Base-by-base conservation (phyloP, 768 basidiomycete species). In the Cubamyces sp. region DNA sequence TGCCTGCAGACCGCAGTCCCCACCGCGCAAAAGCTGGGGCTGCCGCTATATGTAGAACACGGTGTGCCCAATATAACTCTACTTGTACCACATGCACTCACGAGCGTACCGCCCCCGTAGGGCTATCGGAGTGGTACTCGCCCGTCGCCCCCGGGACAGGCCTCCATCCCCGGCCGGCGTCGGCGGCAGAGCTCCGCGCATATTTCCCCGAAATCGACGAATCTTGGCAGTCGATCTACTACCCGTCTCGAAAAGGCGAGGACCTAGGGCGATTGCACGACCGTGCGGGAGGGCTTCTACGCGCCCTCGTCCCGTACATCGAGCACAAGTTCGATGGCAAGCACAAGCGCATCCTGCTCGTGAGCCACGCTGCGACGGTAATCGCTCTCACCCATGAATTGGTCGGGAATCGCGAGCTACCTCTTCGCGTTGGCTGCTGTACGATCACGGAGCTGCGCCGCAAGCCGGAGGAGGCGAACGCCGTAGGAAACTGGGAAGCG, bases 1-100 rank as follows among this genome's bases (percentile, higher is more conserved):
- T 94, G 93, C 72, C 77, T 94, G 23, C 92, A 95, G 71, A 95
- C 93, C 0, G 76, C 87, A 1, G 77, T 81, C 34, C 92, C 93
- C 2, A 75, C 81, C 3, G 83, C 93, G 16, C 71, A 76, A 41
- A 82, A 84, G 0, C 78, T 94, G 19, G 76, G 78, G 15, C 63
- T 93, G 3, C 91, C 92, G 0, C 82, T 94, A 54, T 88, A 83
- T 64, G 82, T 90, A 15, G 93, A 95, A 68, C 92, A 93, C 66
- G 93, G 92, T 86, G 62, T 53, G 75, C 67, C 34, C 5, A 16
- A 34, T 51, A 54, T 45, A 18, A 40, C 48, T 16, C 1, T 11
- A 25, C 46, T 12, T 7, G 48, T 30, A 9, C 37, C 3, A 4
- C 34, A 30, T 41, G 30, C 18, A 40, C 21, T 15, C 19, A 18